A percentile compares a stretch with the other conserved stretches of the same genome.
Conservation (phyloP, 2,329 filamentous ascomycete genomes). For the Lachnellula hyalina region DNA sequence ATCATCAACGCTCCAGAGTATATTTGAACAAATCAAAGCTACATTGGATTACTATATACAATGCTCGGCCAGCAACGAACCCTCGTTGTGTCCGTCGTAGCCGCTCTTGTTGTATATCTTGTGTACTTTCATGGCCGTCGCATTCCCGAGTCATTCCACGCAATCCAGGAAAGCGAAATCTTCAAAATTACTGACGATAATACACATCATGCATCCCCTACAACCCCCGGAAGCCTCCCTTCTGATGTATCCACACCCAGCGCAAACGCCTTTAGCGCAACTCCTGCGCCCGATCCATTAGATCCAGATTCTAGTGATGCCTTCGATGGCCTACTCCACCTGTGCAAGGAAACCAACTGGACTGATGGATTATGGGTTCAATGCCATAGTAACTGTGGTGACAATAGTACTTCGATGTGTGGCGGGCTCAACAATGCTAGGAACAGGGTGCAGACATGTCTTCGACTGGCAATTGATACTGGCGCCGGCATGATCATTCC, state of each 20-base stretch:
- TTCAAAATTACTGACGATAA: neutral
- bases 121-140: neutral
- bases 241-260: neutral
- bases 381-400: slow-evolving; percentile 7
- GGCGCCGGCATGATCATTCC: slow-evolving; percentile 13
- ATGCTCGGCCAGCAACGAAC: neutral
- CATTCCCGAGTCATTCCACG: neutral
- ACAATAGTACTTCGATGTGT: slow-evolving; percentile 4
- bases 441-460: slow-evolving; percentile 14
- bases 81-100: neutral
- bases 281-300: neutral
- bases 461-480: slow-evolving; percentile 16
- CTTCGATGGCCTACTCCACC: neutral
- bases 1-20: neutral
- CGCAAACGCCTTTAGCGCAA: neutral
- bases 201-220: neutral
- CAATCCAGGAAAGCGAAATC: neutral
- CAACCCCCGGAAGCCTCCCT: neutral
- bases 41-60: neutral
- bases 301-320: neutral
- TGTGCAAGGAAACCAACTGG: slow-evolving; percentile 14
- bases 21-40: neutral
- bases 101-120: neutral
- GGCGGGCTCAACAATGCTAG: slow-evolving; percentile 17
- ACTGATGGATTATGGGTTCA: slow-evolving; percentile 17